Evolutionary conservation across 352 stramenopile species (phyloP).

Genomic region (Albugo laibachii): DNA sequence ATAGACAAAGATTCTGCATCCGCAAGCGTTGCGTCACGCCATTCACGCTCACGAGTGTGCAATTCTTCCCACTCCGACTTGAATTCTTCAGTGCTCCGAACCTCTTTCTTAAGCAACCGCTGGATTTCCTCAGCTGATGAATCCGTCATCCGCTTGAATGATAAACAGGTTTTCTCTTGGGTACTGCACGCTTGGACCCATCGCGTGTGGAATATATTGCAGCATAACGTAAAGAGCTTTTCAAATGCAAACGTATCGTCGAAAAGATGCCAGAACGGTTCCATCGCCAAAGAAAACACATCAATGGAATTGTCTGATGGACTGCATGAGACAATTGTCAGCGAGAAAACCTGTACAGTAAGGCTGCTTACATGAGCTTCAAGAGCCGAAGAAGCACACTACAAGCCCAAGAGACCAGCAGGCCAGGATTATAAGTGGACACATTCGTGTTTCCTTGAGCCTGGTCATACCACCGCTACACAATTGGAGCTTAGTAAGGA

Average conservation of each 20-base stretch:
- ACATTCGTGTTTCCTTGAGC: not conserved
- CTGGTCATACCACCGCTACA: not conserved
- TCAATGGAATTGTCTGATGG: conserved; percentile 19
- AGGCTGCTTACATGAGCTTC: conserved; percentile 37
- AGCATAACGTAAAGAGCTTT: conserved; percentile 58
- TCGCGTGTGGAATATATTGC: conserved; percentile 36
- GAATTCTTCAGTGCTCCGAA: conserved; percentile 39
- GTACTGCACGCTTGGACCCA: too few species aligned
- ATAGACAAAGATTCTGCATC: not conserved
- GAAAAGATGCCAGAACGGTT: conserved; percentile 73
- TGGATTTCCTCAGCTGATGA: conserved; percentile 42
- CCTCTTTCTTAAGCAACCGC: conserved; percentile 42
- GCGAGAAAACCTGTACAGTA: not conserved
- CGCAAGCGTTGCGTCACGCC: not conserved
- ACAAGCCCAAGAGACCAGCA: conserved; percentile 48
- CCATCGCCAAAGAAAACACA: conserved; percentile 48
- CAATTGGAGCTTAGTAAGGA: not conserved
- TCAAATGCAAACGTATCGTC: conserved; percentile 57
- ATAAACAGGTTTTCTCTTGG: conserved; percentile 2
- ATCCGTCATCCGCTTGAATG: conserved; percentile 63
- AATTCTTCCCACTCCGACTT: conserved; percentile 38
- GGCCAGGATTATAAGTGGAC: conserved; percentile 41
- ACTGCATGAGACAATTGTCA: not conserved
- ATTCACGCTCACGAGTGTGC: conserved; percentile 6
- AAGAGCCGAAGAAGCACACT: conserved; percentile 48